These are phyloP conservation scores for Agrocybe pediades DNA, from an alignment of 768 basidiomycete genomes.

Conservation along the genomic window DNA sequence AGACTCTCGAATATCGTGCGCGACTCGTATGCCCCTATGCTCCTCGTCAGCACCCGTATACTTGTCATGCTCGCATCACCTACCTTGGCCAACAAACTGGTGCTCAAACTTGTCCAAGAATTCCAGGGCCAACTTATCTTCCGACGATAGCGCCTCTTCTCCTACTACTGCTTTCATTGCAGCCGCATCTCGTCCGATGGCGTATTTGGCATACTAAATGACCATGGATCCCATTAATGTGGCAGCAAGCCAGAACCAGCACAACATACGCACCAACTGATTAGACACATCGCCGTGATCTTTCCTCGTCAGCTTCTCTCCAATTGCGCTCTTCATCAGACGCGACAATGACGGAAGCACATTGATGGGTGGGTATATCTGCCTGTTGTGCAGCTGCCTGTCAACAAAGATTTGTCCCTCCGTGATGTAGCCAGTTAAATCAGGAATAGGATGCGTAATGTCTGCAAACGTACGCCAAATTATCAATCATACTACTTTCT, in stretches of 20 bases:
- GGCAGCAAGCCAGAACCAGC: constrained; percentile 7
- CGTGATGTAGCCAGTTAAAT: constrained; percentile 98
- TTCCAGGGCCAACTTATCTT: constrained; percentile 96
- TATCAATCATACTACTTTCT: constrained; percentile 5
- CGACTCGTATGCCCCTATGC: constrained; percentile 86
- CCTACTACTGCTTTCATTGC: constrained; percentile 99
- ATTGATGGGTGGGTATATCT: constrained; percentile 99
- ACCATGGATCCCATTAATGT: constrained; percentile 3
- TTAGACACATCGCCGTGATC: constrained; percentile 99
- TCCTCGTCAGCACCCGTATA: not conserved
- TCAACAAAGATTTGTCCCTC: constrained; percentile 99
- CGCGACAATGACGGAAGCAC: constrained; percentile 98
- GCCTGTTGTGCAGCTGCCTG: constrained; percentile 93
- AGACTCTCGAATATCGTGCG: constrained; percentile 96
- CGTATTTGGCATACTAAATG: constrained; percentile 92
- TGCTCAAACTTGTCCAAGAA: constrained; percentile 98
- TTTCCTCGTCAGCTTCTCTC: constrained; percentile 94
- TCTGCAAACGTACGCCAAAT: constrained; percentile 48
- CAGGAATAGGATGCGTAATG: constrained; percentile 99
- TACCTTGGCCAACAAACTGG: constrained; percentile 94
- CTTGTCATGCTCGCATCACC: constrained; percentile 6
- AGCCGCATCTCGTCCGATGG: constrained; percentile 95
- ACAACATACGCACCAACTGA: constrained; percentile 70
- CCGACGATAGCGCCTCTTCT: constrained; percentile 92
- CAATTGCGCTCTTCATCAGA: constrained; percentile 99